Base-by-base conservation (phyloP, 257 asterid genomes). In the Eustoma russellianum region DNA sequence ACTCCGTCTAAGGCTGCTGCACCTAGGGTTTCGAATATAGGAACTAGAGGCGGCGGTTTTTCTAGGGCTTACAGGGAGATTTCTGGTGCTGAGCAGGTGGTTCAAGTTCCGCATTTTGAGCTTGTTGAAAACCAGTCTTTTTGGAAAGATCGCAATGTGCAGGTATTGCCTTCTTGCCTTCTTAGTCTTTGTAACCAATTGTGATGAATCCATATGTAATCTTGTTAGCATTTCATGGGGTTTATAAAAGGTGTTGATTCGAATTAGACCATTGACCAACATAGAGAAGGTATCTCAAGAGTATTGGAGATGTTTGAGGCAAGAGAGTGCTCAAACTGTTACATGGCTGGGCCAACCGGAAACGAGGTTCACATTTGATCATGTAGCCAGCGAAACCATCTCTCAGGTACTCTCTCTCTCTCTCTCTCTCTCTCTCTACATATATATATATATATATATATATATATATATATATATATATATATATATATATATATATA, bases 71-170 rank as follows among this genome's bases (percentile, higher is more conserved):
- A 77, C 7, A 63, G 78, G 58, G 72, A 72, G 57, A 56, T 64
- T 53, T 69, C 81, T 1, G 57, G 60, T 52, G 64, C 72, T 0
- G 80, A 77, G 33, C 34, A 55, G 48, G 17, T 53, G 9, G 58
- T 68, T 33, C 74, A 70, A 53, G 80, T 67, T 73, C 78, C 86
- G 7, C 73, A 72, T 66, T 78, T 87, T 57, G 89, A 81, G 61
- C 94, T 83, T 17, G 67, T 70, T 6, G 74, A 72, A 35, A 76
- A 77, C 41, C 82, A 81, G 12, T 76, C 78, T 13, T 87, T 87
- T 41, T 87, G 94, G 96, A 77, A 83, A 40, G 89, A 84, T 75
- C 83, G 79, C 56, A 88, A 79, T 66, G 93, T 88, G 79, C 96
- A 88, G 93, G 96, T 87, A 57, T 45, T 16, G 17, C 12, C 5